Percentiles rank a stretch among this genome's conserved stretches.
Evolutionary conservation across 768 basidiomycete species (phyloP).

Genomic region (Paxillus ammoniavirescens): DNA sequence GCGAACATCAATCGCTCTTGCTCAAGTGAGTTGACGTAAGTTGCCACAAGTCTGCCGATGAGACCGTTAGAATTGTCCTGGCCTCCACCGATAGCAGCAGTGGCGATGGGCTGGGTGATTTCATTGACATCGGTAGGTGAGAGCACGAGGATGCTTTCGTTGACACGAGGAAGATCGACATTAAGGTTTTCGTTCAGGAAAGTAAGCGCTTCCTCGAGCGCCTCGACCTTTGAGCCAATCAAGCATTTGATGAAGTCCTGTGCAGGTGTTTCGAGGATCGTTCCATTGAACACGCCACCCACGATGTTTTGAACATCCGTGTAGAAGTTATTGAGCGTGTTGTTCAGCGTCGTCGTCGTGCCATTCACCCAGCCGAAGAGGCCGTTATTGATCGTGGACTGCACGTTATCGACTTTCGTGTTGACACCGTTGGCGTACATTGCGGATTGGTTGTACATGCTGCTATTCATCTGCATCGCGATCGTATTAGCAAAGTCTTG

Average conservation of each 20-base stretch:
- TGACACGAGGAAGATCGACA: slow-evolving; percentile 76
- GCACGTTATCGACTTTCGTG: slow-evolving; percentile 60
- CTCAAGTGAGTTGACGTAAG: slow-evolving; percentile 69
- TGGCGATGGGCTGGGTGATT: slow-evolving; percentile 74
- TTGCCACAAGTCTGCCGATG: slow-evolving; percentile 67
- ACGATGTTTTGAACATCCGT: slow-evolving; percentile 78
- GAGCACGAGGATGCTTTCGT: slow-evolving; percentile 72
- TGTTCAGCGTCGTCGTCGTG: slow-evolving; percentile 85
- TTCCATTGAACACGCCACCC: slow-evolving; percentile 76
- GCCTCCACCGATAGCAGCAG: slow-evolving; percentile 72
- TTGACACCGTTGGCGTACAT: slow-evolving; percentile 82
- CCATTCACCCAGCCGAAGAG: slow-evolving; percentile 95
- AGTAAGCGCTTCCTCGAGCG: slow-evolving; percentile 83
- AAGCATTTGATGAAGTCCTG: slow-evolving; percentile 89
- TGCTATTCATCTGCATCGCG: slow-evolving; percentile 71
- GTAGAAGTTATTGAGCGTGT: slow-evolving; percentile 85
- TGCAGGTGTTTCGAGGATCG: slow-evolving; percentile 76
- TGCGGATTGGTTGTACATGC: slow-evolving; percentile 79
- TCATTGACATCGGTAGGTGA: slow-evolving; percentile 72
- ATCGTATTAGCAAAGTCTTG: slow-evolving; percentile 70
- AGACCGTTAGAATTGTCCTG: slow-evolving; percentile 55
- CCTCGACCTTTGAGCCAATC: slow-evolving; percentile 87
- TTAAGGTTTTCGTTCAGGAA: slow-evolving; percentile 88
- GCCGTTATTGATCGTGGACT: slow-evolving; percentile 78
- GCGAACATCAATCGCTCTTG: slow-evolving; percentile 83